phyloP scores from a whole-genome alignment of 345 rosid genomes.

The Brassica cretica region DNA sequence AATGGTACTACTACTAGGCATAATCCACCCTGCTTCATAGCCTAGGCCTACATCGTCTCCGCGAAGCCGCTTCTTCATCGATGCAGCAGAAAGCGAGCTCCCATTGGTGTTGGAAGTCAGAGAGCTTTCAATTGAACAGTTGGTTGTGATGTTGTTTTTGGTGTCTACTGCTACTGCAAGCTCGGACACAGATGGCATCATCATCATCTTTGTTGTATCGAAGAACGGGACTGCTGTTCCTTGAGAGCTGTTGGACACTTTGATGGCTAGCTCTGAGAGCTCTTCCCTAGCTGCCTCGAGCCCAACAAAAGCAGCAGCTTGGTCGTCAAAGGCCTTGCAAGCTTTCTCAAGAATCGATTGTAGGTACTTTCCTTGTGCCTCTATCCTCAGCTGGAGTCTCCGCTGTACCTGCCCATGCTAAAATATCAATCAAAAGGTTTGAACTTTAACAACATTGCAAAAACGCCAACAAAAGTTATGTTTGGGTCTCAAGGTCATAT shows the following conservation, averaged over 20 bases:
- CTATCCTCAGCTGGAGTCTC: slow-evolving; percentile 85
- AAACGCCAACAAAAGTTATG: not conserved
- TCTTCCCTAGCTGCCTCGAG: slow-evolving; percentile 91
- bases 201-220: slow-evolving; percentile 52
- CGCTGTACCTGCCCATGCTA: slow-evolving; percentile 73
- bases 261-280: slow-evolving; percentile 83
- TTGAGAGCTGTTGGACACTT: slow-evolving; percentile 50
- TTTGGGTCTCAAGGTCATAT: not conserved
- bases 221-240: slow-evolving; percentile 36
- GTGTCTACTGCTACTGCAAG: slow-evolving; percentile 65
- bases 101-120: slow-evolving; percentile 64
- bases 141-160: slow-evolving; percentile 49
- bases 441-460: slow-evolving; percentile 7
- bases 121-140: slow-evolving; percentile 79
- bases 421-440: slow-evolving; percentile 26
- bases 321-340: slow-evolving; percentile 81
- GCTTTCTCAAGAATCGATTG: slow-evolving; percentile 96
- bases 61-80: slow-evolving; percentile 67
- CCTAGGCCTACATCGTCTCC: slow-evolving; percentile 57
- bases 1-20: slow-evolving; percentile 50
- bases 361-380: slow-evolving; percentile 91
- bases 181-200: slow-evolving; percentile 66
- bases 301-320: slow-evolving; percentile 63
- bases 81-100: slow-evolving; percentile 53
- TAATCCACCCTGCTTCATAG: slow-evolving; percentile 71